Evolutionary conservation across 805 yeast genomes (phyloP).

Genomic region (Saccharomycopsis malanga): DNA sequence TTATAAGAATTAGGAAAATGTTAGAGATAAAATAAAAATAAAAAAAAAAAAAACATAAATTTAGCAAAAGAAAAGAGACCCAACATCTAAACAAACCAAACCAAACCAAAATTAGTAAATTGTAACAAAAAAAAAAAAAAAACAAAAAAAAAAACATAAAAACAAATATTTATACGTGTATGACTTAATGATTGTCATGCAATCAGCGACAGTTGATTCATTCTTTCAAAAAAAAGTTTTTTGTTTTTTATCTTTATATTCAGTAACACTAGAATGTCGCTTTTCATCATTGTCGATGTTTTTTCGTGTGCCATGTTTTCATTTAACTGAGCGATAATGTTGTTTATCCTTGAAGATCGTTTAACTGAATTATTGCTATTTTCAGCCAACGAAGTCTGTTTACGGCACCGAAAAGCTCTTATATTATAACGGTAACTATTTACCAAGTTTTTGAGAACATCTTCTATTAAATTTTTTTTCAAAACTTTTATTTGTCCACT

Average conservation of each 20-base stretch:
- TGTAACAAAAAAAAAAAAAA: too few relatives aligned
- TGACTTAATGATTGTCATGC: too few relatives aligned
- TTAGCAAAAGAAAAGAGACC: not conserved
- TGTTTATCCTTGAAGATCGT: not conserved
- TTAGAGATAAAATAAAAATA: too few relatives aligned
- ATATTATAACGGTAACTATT: slow-evolving; percentile 12
- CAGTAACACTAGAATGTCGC: not conserved
- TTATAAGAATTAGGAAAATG: too few relatives aligned
- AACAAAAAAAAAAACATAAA: too few relatives aligned
- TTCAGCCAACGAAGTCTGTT: not conserved
- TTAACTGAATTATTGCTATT: not conserved
- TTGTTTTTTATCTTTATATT: not conserved
- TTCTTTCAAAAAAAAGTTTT: not conserved
- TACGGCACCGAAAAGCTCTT: not conserved
- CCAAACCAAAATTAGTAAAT: too few relatives aligned
- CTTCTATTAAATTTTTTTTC: slow-evolving; percentile 10
- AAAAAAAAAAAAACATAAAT: too few relatives aligned
- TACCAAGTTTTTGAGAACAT: slow-evolving; percentile 12
- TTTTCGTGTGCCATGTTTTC: not conserved
- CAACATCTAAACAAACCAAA: not conserved
- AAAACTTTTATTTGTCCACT: slow-evolving; percentile 6
- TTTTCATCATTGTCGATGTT: not conserved
- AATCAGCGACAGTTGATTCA: too few relatives aligned
- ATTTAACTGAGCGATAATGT: not conserved
- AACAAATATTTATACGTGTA: too few relatives aligned